phyloP scores from a whole-genome alignment of 257 asterid genomes.

The Cinchona pubescens region DNA sequence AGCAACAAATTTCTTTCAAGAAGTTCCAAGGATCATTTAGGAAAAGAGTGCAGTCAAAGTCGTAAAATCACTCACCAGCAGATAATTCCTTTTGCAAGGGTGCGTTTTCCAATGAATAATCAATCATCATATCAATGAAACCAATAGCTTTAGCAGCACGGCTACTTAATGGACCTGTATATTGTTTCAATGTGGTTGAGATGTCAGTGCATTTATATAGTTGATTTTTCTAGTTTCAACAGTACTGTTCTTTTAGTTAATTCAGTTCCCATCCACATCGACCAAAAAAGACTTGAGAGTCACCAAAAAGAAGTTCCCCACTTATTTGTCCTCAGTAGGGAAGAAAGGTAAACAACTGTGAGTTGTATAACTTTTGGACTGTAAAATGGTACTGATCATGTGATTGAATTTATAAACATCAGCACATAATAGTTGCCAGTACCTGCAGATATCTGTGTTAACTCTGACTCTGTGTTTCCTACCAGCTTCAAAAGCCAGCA shows the following conservation, averaged over 20 bases:
- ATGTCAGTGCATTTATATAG: too few species aligned
- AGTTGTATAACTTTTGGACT: background rate
- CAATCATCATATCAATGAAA: conserved; percentile 95
- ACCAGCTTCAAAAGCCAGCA: conserved; percentile 98
- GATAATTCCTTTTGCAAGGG: conserved; percentile 91
- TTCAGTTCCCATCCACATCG: background rate
- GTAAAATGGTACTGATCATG: background rate
- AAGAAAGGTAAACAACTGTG: background rate
- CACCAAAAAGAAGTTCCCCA: background rate
- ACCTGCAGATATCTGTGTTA: conserved; percentile 99
- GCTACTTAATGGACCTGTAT: conserved; percentile 88
- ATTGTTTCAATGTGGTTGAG: background rate
- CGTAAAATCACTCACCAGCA: conserved; percentile 57
- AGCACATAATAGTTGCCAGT: conserved; percentile 10
- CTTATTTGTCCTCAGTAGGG: background rate
- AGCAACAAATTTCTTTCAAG: conserved; percentile 9
- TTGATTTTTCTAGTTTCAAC: background rate
- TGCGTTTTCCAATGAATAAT: conserved; percentile 83
- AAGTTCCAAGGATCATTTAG: background rate
- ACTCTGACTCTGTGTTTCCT: conserved; percentile 72
- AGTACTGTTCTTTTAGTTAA: background rate
- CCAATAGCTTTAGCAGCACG: conserved; percentile 99
- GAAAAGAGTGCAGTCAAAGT: background rate
- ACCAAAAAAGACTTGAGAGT: background rate
- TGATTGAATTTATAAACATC: background rate